Evolutionary conservation across 176 grass and related monocot species (phyloP).

Genomic region (Hyparrhenia diplandra): DNA sequence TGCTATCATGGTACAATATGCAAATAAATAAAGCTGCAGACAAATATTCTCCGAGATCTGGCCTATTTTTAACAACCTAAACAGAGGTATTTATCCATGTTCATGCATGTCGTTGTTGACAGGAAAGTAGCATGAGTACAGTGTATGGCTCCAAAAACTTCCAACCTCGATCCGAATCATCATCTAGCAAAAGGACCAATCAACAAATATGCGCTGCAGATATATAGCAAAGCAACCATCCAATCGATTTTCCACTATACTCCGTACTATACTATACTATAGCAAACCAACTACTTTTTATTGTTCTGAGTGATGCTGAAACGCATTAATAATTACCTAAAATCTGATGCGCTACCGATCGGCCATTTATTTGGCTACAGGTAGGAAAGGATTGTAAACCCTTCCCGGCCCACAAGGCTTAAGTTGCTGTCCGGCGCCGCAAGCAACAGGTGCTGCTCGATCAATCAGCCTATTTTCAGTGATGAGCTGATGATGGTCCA

Average conservation of each 20-base stretch:
- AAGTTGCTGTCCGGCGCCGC: neutral
- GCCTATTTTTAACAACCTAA: neutral
- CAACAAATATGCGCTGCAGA: neutral
- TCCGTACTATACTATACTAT: no score
- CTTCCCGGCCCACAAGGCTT: neutral
- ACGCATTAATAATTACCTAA: neutral
- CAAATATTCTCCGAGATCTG: conserved; percentile 16
- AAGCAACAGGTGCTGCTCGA: neutral
- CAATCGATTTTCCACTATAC: neutral
- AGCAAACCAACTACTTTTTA: neutral
- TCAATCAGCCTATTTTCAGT: neutral
- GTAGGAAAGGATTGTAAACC: neutral
- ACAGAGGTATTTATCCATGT: conserved; percentile 10
- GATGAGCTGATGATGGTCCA: neutral
- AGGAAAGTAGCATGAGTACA: neutral
- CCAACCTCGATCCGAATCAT: neutral
- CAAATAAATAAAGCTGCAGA: neutral
- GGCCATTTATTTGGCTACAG: neutral
- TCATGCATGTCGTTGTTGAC: conserved; percentile 8
- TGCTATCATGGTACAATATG: conserved; percentile 5
- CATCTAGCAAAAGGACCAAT: neutral
- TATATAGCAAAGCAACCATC: neutral
- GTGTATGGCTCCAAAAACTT: neutral
- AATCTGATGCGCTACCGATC: neutral
- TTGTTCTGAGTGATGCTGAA: neutral